Conservation (phyloP, 164 flowering plant genomes). For the Pachysandra terminalis region DNA sequence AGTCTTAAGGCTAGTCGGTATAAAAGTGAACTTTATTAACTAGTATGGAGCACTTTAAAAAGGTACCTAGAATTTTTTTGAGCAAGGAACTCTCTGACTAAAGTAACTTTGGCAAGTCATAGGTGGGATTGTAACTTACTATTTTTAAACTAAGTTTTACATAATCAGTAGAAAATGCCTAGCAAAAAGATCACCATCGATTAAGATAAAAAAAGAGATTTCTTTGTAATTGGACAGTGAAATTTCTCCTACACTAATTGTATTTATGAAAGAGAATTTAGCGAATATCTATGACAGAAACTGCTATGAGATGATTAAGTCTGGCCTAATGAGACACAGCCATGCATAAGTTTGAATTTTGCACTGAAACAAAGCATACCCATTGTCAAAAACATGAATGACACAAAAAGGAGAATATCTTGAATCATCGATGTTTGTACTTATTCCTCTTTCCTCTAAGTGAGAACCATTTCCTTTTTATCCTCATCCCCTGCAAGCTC, state of each 20-base stretch:
- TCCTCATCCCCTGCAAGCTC: conserved; percentile 48
- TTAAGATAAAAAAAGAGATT: not conserved
- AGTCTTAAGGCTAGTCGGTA: not conserved
- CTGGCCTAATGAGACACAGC: not conserved
- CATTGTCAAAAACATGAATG: no score
- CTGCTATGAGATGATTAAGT: no score
- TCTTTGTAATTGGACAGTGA: not conserved
- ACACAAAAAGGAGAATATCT: no score
- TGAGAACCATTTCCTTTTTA: not conserved
- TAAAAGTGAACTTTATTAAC: not conserved
- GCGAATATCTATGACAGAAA: not conserved
- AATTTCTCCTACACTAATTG: not conserved
- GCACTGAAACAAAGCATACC: conserved; percentile 11
- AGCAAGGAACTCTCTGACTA: no score
- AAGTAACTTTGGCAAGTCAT: no score
- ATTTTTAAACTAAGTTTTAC: no score
- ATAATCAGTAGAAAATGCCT: not conserved
- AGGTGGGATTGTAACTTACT: not conserved
- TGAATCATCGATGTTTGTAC: no score
- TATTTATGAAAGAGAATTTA: no score
- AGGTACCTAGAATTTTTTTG: not conserved
- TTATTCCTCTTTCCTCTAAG: not conserved
- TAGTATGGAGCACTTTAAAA: no score
- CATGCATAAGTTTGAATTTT: conserved; percentile 2
- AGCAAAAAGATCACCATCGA: no score